Base-by-base conservation (phyloP, 345 rosid genomes). In the Turritis glabra region DNA sequence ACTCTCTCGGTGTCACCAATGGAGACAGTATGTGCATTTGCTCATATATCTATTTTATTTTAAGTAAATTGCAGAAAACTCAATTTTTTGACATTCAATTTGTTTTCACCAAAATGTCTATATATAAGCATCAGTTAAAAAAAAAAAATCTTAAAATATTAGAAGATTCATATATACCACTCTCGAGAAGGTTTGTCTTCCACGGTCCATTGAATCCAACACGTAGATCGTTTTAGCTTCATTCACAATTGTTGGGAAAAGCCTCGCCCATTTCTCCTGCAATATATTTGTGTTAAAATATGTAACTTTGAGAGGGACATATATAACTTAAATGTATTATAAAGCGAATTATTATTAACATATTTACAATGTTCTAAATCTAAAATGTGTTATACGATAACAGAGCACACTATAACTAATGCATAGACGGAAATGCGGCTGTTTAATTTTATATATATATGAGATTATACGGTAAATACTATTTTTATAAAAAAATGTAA, bases 11-110 rank as follows among this genome's bases (percentile, higher is more conserved):
- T 21, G 92, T 77, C 74, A 93, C 98, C 65, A 89, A 37, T 0
- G 97, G 98, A 2, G 98, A 93, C 50, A 88, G 83, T 38, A 89
- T 87, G 41, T 93, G 97, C 84, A 89, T 79, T 52, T 83, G 75
- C 67, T 70, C 86, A 58, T 84, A 72, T 86, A 89, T 81, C 98
- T 93, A 65, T 67, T 69, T 13, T 19, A 30, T 41, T 27, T 40
- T 2, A 4, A 38, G 43, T 13, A 38, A 38, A 38, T 38, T 32
- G 13, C 14, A 12, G 1, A 38, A 13, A 32, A 32, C 11, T 32
- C 37, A 32, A 10, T 6, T 11, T 37, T 35, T 11, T 37, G 4
- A 37, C 12, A 62, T 46, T 33, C 67, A 13, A 0, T 32, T 77
- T 14, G 19, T 8, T 37, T 26, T 14, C 30, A 26, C 53, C 41